Evolutionary conservation across 192 early-diverging fungal genomes (phyloP), one percentile per base, ranked within the genome.

Genomic region (Kappamyces sp.): DNA sequence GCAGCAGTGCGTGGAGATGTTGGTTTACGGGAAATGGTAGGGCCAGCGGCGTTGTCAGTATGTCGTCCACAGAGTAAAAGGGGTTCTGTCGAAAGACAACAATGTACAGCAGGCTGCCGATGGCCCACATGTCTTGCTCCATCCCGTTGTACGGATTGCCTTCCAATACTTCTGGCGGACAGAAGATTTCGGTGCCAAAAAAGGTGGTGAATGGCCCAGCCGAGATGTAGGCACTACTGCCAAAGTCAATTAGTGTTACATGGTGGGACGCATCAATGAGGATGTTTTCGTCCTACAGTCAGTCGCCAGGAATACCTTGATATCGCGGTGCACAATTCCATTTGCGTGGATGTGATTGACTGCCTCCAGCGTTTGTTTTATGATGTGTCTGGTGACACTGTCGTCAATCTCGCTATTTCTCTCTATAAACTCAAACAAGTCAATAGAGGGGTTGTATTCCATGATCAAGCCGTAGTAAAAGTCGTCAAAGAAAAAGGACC

Each of bases 361-460:
- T 46, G 85, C 86, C 0, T 71, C 63, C 0, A 78, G 80, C 50
- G 90, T 83, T 52, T 91, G 89, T 14, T 59, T 61, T 54, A 90
- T 87, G 35, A 91, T 84, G 51, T 70, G 66, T 30, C 75, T 70
- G 1, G 86, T 85, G 38, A 82, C 65, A 6, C 67, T 46, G 60
- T 91, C 87, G 36, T 75, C 64, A 54, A 91, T 80, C 51, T 74
- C 71, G 32, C 57, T 57, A 42, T 84, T 75, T 35, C 77, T 76
- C 55, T 90, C 86, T 49, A 91, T 87, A 64, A 81, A 87, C 49
- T 89, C 87, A 68, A 89, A 89, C 34, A 89, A 64, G 42, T 89
- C 87, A n/a, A 29, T 58, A n/a, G 55, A 30, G 12, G 34, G 2
- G 14, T 34, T 14, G 14, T 59, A 75, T 79, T 58, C 70, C 78